phyloP scores from a whole-genome alignment of 441 rosid species.

The Sinapis alba region DNA sequence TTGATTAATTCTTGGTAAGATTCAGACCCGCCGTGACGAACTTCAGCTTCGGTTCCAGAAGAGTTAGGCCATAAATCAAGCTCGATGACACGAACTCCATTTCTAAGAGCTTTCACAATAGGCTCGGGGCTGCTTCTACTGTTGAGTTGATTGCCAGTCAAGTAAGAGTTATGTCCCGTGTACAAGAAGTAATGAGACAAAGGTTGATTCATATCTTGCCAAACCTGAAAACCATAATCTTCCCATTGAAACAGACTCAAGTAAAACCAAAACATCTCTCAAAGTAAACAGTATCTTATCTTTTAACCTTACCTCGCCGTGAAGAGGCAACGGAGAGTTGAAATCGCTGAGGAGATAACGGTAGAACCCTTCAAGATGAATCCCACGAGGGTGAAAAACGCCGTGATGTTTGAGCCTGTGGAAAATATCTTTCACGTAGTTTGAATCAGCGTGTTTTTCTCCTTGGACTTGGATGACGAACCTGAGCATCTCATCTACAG shows the following conservation, averaged over 20 bases:
- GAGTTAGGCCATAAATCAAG: constrained; percentile 80
- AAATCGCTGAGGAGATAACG: constrained; percentile 68
- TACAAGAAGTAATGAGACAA: constrained; percentile 78
- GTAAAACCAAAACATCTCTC: neutral
- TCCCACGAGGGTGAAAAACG: constrained; percentile 58
- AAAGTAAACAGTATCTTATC: constrained; percentile 2
- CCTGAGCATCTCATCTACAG: constrained; percentile 46
- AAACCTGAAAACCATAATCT: constrained; percentile 50
- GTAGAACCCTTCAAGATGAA: constrained; percentile 65
- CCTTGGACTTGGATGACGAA: constrained; percentile 56
- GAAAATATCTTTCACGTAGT: constrained; percentile 58
- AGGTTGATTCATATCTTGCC: constrained; percentile 71
- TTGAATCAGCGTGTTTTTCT: constrained; percentile 46
- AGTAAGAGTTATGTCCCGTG: constrained; percentile 90
- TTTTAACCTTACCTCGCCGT: constrained; percentile 39
- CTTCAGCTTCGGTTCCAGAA: constrained; percentile 49
- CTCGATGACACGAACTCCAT: constrained; percentile 80
- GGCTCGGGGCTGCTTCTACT: constrained; percentile 67
- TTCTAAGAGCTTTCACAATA: constrained; percentile 53
- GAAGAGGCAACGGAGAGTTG: constrained; percentile 50
- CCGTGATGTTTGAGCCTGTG: constrained; percentile 63
- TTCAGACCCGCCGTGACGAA: constrained; percentile 76
- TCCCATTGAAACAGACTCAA: neutral
- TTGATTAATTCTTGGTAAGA: neutral
- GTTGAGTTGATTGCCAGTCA: constrained; percentile 78